phyloP scores from a whole-genome alignment of 352 stramenopile genomes.

The Phytopythium chamaehyphon region DNA sequence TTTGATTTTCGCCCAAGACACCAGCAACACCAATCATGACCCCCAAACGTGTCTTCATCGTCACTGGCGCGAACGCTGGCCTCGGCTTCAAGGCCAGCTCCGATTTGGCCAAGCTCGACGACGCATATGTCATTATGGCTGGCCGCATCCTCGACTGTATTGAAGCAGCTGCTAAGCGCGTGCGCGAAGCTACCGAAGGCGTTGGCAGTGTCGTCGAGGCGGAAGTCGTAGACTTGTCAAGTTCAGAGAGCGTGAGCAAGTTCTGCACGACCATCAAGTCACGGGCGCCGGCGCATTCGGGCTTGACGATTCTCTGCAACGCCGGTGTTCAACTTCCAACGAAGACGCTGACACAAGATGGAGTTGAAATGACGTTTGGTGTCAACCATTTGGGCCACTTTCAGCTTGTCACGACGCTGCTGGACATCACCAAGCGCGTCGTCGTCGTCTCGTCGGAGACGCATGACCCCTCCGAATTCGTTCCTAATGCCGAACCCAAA shows the following conservation, averaged over 20 bases:
- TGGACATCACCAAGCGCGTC: slow-evolving; percentile 17
- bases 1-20: neutral
- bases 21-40: neutral
- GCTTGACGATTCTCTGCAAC: slow-evolving; percentile 39
- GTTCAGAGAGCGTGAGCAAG: slow-evolving; percentile 18
- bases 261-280: slow-evolving; percentile 11
- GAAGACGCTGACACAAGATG: slow-evolving; percentile 19
- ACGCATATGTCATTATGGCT: slow-evolving; percentile 23
- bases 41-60: slow-evolving; percentile 21
- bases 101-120: slow-evolving; percentile 15
- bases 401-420: slow-evolving; percentile 20
- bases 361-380: slow-evolving; percentile 30
- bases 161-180: slow-evolving; percentile 10
- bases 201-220: slow-evolving; percentile 16
- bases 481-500: slow-evolving; percentile 9
- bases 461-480: slow-evolving; percentile 24
- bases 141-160: slow-evolving; percentile 22
- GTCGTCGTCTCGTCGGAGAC: slow-evolving; percentile 18
- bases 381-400: slow-evolving; percentile 43
- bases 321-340: slow-evolving; percentile 24
- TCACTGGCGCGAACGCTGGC: slow-evolving; percentile 30
- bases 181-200: slow-evolving; percentile 1
- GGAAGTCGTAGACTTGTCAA: slow-evolving; percentile 28
- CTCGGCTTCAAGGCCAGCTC: slow-evolving; percentile 26
- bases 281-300: slow-evolving; percentile 10